Conservation (phyloP, 768 basidiomycete genomes). For the Fomitopsis pulvina region DNA sequence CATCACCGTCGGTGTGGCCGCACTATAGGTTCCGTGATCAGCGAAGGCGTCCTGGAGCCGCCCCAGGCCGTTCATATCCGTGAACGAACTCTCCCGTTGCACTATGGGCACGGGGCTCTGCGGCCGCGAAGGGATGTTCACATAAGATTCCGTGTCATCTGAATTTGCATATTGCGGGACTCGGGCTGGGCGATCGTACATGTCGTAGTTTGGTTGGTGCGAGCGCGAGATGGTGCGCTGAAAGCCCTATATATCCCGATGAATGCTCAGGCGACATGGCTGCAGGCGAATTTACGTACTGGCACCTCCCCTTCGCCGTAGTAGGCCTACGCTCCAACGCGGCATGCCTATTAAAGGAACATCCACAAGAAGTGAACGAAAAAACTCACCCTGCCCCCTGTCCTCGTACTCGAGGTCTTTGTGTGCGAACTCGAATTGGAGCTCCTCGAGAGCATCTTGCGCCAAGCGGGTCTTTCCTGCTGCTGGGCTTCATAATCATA, state of each 20-base stretch:
- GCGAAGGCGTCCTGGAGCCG: constrained; percentile 22
- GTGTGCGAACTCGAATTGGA: constrained; percentile 2
- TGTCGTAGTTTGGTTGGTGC: constrained; percentile 10
- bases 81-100: constrained; percentile 22
- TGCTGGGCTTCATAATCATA: constrained; percentile 13
- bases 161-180: background rate
- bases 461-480: constrained; percentile 16
- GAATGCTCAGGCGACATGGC: background rate
- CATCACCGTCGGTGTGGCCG: constrained; percentile 13
- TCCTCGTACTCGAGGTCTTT: background rate
- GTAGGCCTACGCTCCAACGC: constrained; percentile 1
- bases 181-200: constrained; percentile 5
- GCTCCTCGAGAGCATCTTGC: constrained; percentile 15
- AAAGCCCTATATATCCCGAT: background rate
- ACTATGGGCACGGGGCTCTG: constrained; percentile 20
- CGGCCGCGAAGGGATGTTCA: constrained; percentile 10
- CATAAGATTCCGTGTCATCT: constrained; percentile 13
- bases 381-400: background rate
- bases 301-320: constrained; percentile 4
- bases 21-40: constrained; percentile 15
- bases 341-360: too few relatives aligned
- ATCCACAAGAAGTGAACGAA: background rate
- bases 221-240: constrained; percentile 2
- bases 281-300: background rate
- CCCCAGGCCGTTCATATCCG: background rate